Evolutionary conservation across 768 basidiomycete genomes (phyloP).

Genomic region (Tricholoma furcatifolium): DNA sequence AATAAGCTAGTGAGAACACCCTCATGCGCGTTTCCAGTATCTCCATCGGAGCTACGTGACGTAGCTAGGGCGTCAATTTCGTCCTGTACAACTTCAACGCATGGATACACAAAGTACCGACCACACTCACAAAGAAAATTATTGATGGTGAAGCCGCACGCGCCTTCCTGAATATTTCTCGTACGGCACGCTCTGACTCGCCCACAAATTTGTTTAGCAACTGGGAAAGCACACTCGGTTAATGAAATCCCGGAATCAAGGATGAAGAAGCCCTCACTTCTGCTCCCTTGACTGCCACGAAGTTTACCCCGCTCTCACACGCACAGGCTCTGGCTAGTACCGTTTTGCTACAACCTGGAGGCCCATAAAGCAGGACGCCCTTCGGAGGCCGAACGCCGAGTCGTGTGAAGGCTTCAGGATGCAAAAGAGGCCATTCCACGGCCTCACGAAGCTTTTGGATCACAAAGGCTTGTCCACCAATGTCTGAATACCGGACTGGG

Average conservation of each 20-base stretch:
- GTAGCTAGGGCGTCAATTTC: constrained; percentile 94
- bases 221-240: constrained; percentile 38
- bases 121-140: constrained; percentile 82
- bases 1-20: constrained; percentile 91
- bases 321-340: constrained; percentile 90
- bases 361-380: constrained; percentile 90
- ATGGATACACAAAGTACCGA: background rate
- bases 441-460: constrained; percentile 88
- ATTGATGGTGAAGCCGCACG: constrained; percentile 93
- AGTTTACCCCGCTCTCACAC: constrained; percentile 92
- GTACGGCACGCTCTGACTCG: constrained; percentile 92
- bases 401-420: constrained; percentile 83
- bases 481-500: constrained; percentile 78
- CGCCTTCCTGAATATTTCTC: constrained; percentile 95
- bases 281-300: constrained; percentile 95
- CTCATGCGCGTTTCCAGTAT: constrained; percentile 62
- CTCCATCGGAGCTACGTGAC: constrained; percentile 62
- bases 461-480: constrained; percentile 81
- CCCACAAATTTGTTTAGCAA: constrained; percentile 96
- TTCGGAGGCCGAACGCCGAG: constrained; percentile 87
- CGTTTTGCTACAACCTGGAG: constrained; percentile 98
- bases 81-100: constrained; percentile 52
- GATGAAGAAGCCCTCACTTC: constrained; percentile 56
- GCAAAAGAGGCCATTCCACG: constrained; percentile 92
- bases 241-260: background rate